Base-by-base conservation (phyloP, 495 filamentous ascomycete species). In the Podospora comata region DNA sequence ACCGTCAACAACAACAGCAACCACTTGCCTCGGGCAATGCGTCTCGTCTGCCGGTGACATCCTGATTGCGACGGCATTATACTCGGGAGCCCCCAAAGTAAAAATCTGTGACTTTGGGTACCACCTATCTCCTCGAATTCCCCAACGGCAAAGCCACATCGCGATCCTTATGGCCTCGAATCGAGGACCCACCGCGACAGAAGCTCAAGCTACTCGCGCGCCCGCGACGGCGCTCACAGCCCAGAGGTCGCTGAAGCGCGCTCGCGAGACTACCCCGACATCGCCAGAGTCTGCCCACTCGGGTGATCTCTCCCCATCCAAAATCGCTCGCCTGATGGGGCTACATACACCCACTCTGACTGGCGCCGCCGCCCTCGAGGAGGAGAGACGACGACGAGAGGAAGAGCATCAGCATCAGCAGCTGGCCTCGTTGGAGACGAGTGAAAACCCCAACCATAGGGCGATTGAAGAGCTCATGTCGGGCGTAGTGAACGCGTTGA, bases 381-480 rank as follows among this genome's bases (percentile, higher is more conserved):
- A 88, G 60, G 79, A 88, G 68, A 83, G 76, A 64, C 79, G 79
- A 39, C 78, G 75, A 62, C 78, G 79, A 56, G 84, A 87, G 68
- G 84, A 88, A 56, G 79, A 81, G 11, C 76, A 79, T 32, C 72
- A 86, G 61, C 77, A 79, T 19, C 76, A 80, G 44, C 75, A 70
- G 34, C 65, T 77, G 55, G 76, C 74, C 67, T 71, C 73, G 34
- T 72, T 79, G 18, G 80, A 70, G 53, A 82, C 72, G 64, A 85
- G 77, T 78, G 82, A 79, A 69, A 88, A 87, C 70, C 86, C 85
- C 60, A 81, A 78, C 4, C 79, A 83, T n/a, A 79, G 79, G 65
- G 82, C 80, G 7, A 75, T 89, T 67, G 79, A 82, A 27, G 81
- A 83, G 20, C 77, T 89, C n/a, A 79, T 89, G 77, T 83, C 84